phyloP scores from a whole-genome alignment of 257 asterid species.

The Solanum chmielewskii region DNA sequence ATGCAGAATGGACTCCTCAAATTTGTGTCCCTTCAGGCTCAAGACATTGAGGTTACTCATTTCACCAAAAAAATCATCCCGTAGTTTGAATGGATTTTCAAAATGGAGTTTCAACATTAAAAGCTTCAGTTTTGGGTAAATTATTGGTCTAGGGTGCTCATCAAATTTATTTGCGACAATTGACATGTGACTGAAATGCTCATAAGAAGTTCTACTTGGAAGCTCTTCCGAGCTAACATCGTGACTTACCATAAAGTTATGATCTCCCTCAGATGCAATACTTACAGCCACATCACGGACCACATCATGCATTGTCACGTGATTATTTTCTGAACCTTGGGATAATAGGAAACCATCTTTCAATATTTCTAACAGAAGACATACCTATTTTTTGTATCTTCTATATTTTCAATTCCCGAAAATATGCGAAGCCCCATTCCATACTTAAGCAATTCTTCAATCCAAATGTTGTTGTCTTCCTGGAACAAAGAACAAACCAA shows the following conservation, averaged over 20 bases:
- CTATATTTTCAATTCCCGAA: background rate
- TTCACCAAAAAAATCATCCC: background rate
- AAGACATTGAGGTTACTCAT: background rate
- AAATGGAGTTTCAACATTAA: background rate
- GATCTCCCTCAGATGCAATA: background rate
- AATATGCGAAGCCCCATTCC: background rate
- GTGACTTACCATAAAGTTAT: background rate
- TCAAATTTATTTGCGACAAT: background rate
- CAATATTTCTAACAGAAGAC: background rate
- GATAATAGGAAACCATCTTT: background rate
- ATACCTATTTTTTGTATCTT: background rate
- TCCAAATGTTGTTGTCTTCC: background rate
- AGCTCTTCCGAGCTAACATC: background rate
- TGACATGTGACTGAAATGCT: background rate
- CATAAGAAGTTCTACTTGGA: background rate
- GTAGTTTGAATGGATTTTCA: background rate
- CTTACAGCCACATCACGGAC: background rate
- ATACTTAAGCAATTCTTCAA: background rate
- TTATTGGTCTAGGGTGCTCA: background rate
- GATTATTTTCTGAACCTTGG: background rate
- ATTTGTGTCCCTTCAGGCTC: background rate
- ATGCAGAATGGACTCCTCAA: background rate
- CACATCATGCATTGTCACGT: slow-evolving; percentile 7
- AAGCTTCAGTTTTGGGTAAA: background rate
- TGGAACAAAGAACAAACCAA: background rate